Conservation (phyloP, 2,329 filamentous ascomycete species). For the Rutstroemia sp. region DNA sequence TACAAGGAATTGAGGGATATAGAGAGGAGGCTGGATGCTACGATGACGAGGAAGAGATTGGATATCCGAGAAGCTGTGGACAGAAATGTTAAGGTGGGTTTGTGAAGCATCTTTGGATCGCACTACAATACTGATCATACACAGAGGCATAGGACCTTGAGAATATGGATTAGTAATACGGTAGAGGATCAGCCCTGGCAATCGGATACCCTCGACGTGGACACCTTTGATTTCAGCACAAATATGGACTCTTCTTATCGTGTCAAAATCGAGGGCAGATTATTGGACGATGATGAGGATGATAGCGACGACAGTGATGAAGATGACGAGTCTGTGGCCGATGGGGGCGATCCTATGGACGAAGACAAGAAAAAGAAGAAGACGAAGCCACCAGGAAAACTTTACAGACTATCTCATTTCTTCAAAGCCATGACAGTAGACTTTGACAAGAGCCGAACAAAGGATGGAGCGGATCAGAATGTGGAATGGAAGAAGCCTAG, state of each 20-base stretch:
- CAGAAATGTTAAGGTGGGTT: slow-evolving; percentile 59
- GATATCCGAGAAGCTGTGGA: slow-evolving; percentile 80
- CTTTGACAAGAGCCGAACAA: slow-evolving; percentile 56
- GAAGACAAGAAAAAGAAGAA: slow-evolving; percentile 44
- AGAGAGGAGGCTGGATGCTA: slow-evolving; percentile 82
- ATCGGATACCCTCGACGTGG: slow-evolving; percentile 55
- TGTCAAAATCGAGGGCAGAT: slow-evolving; percentile 83
- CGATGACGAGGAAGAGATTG: slow-evolving; percentile 87
- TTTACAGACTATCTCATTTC: slow-evolving; percentile 65
- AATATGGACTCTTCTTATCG: slow-evolving; percentile 73
- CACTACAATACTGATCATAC: slow-evolving; percentile 11
- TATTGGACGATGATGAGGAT: slow-evolving; percentile 64
- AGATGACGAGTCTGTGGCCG: slow-evolving; percentile 35
- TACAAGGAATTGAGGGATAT: slow-evolving; percentile 81
- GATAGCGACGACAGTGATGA: slow-evolving; percentile 42
- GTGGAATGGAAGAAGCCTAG: slow-evolving; percentile 87
- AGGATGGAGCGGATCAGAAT: slow-evolving; percentile 45
- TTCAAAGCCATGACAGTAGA: slow-evolving; percentile 74
- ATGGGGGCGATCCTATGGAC: slow-evolving; percentile 38
- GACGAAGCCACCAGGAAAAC: slow-evolving; percentile 34
- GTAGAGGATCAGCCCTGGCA: slow-evolving; percentile 95
- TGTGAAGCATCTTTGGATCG: background rate
- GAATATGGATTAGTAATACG: slow-evolving; percentile 92
- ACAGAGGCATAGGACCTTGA: slow-evolving; percentile 72
- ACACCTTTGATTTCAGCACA: slow-evolving; percentile 75